These are phyloP conservation scores for Stagonosporopsis cucurbitacearum DNA, from an alignment of 2,329 filamentous ascomycete genomes.

Conservation along the genomic window DNA sequence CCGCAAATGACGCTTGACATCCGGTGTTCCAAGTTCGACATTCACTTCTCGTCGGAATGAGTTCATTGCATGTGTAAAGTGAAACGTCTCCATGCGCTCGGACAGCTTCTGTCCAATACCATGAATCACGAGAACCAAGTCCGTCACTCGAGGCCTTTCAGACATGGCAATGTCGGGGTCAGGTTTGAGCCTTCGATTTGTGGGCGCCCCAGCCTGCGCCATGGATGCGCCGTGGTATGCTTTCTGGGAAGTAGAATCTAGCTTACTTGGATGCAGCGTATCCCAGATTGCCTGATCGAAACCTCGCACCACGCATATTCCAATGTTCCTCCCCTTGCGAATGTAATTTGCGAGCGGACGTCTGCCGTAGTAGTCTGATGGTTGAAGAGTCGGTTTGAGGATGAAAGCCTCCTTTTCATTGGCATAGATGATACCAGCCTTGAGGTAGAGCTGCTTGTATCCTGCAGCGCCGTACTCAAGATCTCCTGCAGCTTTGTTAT, in stretches of 20 bases:
- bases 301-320: constrained; percentile 85
- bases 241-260: constrained; percentile 48
- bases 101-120: constrained; percentile 97
- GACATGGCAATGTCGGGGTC: constrained; percentile 68
- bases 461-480: constrained; percentile 52
- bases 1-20: constrained; percentile 77
- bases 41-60: constrained; percentile 86
- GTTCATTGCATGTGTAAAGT: constrained; percentile 97
- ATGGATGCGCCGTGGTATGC: constrained; percentile 55
- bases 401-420: constrained; percentile 79
- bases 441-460: constrained; percentile 67
- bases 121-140: constrained; percentile 89
- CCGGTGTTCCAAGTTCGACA: constrained; percentile 75
- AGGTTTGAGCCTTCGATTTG: constrained; percentile 47
- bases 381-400: constrained; percentile 81
- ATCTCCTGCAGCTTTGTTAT: constrained; percentile 57
- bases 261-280: constrained; percentile 67
- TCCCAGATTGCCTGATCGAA: constrained; percentile 83
- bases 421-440: constrained; percentile 86
- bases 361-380: constrained; percentile 83
- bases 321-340: constrained; percentile 80
- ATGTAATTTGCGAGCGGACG: constrained; percentile 81
- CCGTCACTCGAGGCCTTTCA: constrained; percentile 76
- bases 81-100: constrained; percentile 91
- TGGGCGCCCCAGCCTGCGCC: constrained; percentile 53